phyloP scores from a whole-genome alignment of 352 stramenopile genomes.

The Globisporangium barbulae region DNA sequence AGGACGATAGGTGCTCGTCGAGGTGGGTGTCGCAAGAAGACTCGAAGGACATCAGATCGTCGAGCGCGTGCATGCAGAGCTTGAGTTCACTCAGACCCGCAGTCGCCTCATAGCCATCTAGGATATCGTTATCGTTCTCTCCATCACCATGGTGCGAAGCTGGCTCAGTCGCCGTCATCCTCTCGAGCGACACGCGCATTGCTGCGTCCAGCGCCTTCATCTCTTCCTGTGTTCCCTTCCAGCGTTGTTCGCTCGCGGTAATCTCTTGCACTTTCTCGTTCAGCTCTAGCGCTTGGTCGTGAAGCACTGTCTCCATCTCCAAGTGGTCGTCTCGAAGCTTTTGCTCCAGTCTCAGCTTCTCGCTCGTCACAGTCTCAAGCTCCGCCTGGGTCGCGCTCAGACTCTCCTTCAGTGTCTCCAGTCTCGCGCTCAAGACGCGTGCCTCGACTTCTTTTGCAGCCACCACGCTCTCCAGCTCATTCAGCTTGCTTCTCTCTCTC shows the following conservation, averaged over 20 bases:
- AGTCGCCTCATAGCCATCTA: neutral
- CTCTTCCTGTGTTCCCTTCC: constrained; percentile 22
- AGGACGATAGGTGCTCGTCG: neutral
- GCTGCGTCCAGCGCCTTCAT: constrained; percentile 38
- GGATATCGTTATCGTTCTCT: neutral
- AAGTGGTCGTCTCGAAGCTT: constrained; percentile 18
- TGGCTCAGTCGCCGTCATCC: constrained; percentile 6
- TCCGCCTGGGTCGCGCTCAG: constrained; percentile 16
- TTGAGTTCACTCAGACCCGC: neutral
- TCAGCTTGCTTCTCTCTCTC: constrained; percentile 16
- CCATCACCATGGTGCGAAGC: too few species aligned
- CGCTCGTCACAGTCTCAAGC: constrained; percentile 14
- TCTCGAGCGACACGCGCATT: constrained; percentile 14
- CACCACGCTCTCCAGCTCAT: neutral
- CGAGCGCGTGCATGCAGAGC: constrained; percentile 1
- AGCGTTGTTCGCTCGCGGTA: constrained; percentile 17
- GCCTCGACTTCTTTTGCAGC: constrained; percentile 5
- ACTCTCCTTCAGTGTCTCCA: constrained; percentile 12
- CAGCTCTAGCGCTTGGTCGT: constrained; percentile 19
- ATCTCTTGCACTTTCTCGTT: constrained; percentile 16
- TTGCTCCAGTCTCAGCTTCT: constrained; percentile 20
- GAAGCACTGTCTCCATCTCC: constrained; percentile 15
- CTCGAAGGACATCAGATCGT: neutral
- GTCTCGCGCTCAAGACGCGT: constrained; percentile 3
- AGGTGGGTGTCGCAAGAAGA: neutral